Conservation (phyloP, 495 filamentous ascomycete species). For the Hypomontagnella monticulosa region DNA sequence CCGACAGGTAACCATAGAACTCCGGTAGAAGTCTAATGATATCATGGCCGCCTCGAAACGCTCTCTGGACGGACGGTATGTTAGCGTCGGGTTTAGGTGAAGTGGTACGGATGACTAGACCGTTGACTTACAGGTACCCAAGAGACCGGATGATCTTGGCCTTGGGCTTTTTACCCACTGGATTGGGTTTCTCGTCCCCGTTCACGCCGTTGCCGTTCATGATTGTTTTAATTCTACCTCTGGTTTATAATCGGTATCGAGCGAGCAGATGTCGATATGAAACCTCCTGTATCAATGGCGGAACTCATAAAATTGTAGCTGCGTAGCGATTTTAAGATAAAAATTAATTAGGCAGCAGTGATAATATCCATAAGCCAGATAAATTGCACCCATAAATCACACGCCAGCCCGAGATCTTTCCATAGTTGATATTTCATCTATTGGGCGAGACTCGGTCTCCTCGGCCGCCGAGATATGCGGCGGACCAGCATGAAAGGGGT, state of each 20-base stretch:
- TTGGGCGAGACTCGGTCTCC: neutral
- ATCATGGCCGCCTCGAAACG: conserved; percentile 42
- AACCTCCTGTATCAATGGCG: too few species aligned
- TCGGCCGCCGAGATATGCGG: neutral
- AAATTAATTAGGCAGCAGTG: too few species aligned
- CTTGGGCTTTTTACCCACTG: conserved; percentile 3
- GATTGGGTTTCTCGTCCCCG: neutral
- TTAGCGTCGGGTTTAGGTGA: neutral
- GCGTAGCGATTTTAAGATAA: too few species aligned
- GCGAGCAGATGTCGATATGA: too few species aligned
- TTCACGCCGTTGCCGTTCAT: neutral
- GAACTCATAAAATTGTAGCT: too few species aligned
- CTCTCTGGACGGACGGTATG: conserved; percentile 18
- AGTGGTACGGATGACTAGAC: too few species aligned
- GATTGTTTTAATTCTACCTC: too few species aligned
- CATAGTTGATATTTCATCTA: too few species aligned
- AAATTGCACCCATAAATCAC: too few species aligned
- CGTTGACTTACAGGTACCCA: conserved; percentile 30
- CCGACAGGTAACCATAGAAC: conserved; percentile 48
- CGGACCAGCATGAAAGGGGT: neutral
- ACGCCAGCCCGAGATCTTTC: too few species aligned
- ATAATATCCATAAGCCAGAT: too few species aligned
- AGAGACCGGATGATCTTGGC: conserved; percentile 25
- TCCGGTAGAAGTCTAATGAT: conserved; percentile 46
- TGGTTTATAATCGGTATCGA: too few species aligned